phyloP scores from a whole-genome alignment of 495 filamentous ascomycete genomes.

The Neurospora sp. region DNA sequence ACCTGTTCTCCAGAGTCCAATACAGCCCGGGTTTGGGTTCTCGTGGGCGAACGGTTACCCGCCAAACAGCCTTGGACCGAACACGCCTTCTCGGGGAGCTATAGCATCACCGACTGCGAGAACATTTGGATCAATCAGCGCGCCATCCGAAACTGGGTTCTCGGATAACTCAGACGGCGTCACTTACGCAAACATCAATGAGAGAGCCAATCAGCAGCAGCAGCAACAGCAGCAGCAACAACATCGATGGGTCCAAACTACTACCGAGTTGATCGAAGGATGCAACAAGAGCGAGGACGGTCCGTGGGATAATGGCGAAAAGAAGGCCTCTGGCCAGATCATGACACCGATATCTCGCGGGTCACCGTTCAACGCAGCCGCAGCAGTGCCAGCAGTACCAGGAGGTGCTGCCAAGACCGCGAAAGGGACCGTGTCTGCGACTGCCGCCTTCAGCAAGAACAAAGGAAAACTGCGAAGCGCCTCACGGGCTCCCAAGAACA shows the following conservation, averaged over 20 bases:
- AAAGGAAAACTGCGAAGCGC: slow-evolving; percentile 28
- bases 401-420: neutral
- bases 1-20: neutral
- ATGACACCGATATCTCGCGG: neutral
- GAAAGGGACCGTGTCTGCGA: neutral
- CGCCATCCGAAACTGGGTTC: neutral
- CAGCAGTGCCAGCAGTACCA: neutral
- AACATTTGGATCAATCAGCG: neutral
- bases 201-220: neutral
- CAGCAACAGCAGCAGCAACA: neutral
- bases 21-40: neutral
- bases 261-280: neutral
- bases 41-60: neutral
- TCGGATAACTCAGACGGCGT: neutral
- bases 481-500: slow-evolving; percentile 32
- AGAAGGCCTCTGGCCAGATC: neutral
- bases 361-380: neutral
- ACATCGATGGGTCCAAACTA: neutral
- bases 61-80: neutral
- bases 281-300: neutral
- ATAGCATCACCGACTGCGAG: neutral
- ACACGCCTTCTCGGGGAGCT: neutral
- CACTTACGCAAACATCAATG: neutral
- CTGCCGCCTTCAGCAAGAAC: neutral
- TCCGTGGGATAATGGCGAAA: neutral